phyloP scores from a whole-genome alignment of 2,329 filamentous ascomycete genomes.

The Scytalidium sp. region DNA sequence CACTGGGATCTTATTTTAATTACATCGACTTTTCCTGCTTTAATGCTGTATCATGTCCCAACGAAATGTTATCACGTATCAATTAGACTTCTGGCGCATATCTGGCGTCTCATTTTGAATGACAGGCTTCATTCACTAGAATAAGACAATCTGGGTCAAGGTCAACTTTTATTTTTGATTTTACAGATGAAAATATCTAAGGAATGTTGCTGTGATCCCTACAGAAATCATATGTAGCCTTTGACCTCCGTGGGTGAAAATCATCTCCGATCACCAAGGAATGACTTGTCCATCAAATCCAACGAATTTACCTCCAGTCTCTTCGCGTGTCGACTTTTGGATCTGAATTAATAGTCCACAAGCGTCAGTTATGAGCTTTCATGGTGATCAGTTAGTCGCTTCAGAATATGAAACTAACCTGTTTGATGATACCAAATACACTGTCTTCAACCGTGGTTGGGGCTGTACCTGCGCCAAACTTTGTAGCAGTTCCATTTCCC shows the following conservation, averaged over 20 bases:
- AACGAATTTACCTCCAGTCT: slow-evolving; percentile 22
- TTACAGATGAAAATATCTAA: too few relatives aligned
- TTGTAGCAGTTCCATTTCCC: slow-evolving; percentile 30
- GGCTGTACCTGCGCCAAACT: slow-evolving; percentile 26
- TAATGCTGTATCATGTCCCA: not conserved
- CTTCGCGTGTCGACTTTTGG: slow-evolving; percentile 34
- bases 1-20: not conserved
- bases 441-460: slow-evolving; percentile 30
- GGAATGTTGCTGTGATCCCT: too few relatives aligned
- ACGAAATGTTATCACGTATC: too few relatives aligned
- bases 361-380: not conserved
- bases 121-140: too few relatives aligned
- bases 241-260: too few relatives aligned
- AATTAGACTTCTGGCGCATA: too few relatives aligned
- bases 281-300: slow-evolving; percentile 17
- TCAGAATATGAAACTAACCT: slow-evolving; percentile 6
- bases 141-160: too few relatives aligned
- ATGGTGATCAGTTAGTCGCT: not conserved
- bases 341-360: too few relatives aligned
- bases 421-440: slow-evolving; percentile 25
- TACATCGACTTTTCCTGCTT: not conserved
- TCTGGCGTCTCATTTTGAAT: too few relatives aligned
- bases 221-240: too few relatives aligned
- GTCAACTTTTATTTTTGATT: too few relatives aligned
- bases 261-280: slow-evolving; percentile 17